Base-by-base conservation (phyloP, 495 filamentous ascomycete genomes). In the Penicillium salamii region DNA sequence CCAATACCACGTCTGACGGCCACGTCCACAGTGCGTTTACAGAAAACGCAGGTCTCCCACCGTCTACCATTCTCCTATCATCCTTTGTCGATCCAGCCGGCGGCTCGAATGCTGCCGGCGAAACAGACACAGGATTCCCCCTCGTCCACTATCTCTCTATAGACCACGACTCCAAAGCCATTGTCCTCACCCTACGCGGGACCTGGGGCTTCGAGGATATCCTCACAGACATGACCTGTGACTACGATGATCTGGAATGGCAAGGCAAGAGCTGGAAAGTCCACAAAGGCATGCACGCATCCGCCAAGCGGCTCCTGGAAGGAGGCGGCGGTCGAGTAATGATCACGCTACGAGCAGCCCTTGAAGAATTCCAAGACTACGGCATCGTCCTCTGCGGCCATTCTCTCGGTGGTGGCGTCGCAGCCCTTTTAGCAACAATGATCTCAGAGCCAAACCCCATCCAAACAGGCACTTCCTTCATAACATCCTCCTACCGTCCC, bases 241-340 rank as follows among this genome's bases (percentile, higher is more conserved):
- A 90, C 46, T 91, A 88, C 49, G 86, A 89, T 53, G 80, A 85
- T 40, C 75, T 91, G 0, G 53, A 73, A 24, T 87, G 86, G 77
- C 78, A 83, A 41, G 86, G 84, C 12, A 79, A 74, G 41, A 61
- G 61, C 3, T 90, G 89, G 68, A 83, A 85, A 44, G 86, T 90
- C 0, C 88, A 91, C 67, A 90, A 89, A 60, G 88, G 88, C n/a
- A 88, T 91, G 55, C 83, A 88, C 54, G 86, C 87, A 11, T 90
- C 86, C 3, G 88, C 88, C 3, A 73, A 80, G 19, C 78, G 87
- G 5, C 72, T 91, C 1, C 71, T 91, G 0, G 81, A 84, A 58
- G 84, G 83, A 14, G 82, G 82, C 28, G 83, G 84, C 5, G 69
- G 70, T 12, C 67, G 80, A 37, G 83, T 91, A 1, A 76, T 91